Conservation (phyloP, 768 basidiomycete genomes). For the Exidia glandulosa region DNA sequence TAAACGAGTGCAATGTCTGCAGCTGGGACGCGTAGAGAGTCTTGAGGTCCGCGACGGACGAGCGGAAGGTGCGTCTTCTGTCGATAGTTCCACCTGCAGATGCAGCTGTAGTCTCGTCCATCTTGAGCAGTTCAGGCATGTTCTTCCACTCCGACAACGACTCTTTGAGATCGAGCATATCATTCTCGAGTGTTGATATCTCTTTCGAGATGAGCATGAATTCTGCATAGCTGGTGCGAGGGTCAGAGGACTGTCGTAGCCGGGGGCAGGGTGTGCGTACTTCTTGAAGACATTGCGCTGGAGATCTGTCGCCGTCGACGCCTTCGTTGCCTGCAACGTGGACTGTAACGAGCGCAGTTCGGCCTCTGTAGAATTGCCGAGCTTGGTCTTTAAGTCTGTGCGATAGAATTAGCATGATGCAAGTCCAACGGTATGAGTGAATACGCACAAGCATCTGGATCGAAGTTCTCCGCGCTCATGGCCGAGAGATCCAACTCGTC, state of each 20-base stretch:
- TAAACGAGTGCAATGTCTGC: conserved; percentile 76
- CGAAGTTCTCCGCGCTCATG: conserved; percentile 71
- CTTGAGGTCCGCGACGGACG: conserved; percentile 91
- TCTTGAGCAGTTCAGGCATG: conserved; percentile 86
- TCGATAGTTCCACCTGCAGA: conserved; percentile 39
- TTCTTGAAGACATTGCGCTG: conserved; percentile 94
- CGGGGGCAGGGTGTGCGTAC: conserved; percentile 27
- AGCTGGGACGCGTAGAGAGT: conserved; percentile 92
- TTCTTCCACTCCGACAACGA: conserved; percentile 90
- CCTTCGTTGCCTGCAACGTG: conserved; percentile 57
- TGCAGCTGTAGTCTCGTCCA: conserved; percentile 63
- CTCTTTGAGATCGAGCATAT: conserved; percentile 95
- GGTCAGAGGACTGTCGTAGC: neutral
- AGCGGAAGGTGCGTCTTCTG: conserved; percentile 57
- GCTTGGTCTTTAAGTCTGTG: conserved; percentile 66
- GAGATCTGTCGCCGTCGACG: conserved; percentile 65
- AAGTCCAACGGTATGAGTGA: neutral
- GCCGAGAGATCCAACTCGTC: conserved; percentile 40
- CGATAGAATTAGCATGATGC: neutral
- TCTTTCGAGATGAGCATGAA: conserved; percentile 96
- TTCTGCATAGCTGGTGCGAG: conserved; percentile 70
- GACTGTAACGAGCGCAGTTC: conserved; percentile 69
- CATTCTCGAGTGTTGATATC: conserved; percentile 90
- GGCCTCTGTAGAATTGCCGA: conserved; percentile 82
- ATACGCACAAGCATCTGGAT: conserved; percentile 77